Evolutionary conservation across 129 eudicot genomes (phyloP), one percentile per base, ranked within the genome.

Genomic region (Lactuca saligna): DNA sequence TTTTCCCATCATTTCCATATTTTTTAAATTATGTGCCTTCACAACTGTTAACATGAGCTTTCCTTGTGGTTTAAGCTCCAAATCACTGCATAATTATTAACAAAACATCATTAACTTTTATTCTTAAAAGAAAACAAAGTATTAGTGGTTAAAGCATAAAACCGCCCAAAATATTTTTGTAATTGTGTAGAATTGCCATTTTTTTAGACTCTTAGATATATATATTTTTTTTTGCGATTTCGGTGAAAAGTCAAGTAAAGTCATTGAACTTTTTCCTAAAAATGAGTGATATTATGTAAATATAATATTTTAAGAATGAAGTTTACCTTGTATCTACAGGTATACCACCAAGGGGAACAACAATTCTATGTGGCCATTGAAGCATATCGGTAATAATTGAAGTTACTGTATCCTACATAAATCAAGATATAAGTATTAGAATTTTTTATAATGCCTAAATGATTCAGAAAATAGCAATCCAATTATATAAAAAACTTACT

Each of bases 21-120:
- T 93, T 80, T 93, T 93, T 66, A 93, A 79, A 63, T 83, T 79
- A 66, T 78, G 78, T 50, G 95, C 98, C 82, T 73, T 86, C 66
- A 78, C 79, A 31, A 93, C 72, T 54, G 95, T 93, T 63, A 93
- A 59, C 54, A 82, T 75, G 34, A 93, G 85, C 79, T 68, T 86
- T 60, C 98, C 98, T 71, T 89, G 92, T 55, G 98, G 98, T 78
- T 89, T 93, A 70, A 93, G 98, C 90, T 93, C 98, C 83, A 93
- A 81, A 0, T 93, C 98, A 81, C 98, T 93, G 82, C 80, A 81
- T 63, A 5, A 68, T 37, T 54, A 56, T n/a, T 70, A 71, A 74
- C 54, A 57, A 33, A 39, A 31, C 4, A 50, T 65, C 51, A 50
- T 64, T 48, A 57, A 46, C 29, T 25, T 25, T 25, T 25, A 25